Conservation (phyloP, 352 stramenopile genomes). For the Phytopythium sindhum region DNA sequence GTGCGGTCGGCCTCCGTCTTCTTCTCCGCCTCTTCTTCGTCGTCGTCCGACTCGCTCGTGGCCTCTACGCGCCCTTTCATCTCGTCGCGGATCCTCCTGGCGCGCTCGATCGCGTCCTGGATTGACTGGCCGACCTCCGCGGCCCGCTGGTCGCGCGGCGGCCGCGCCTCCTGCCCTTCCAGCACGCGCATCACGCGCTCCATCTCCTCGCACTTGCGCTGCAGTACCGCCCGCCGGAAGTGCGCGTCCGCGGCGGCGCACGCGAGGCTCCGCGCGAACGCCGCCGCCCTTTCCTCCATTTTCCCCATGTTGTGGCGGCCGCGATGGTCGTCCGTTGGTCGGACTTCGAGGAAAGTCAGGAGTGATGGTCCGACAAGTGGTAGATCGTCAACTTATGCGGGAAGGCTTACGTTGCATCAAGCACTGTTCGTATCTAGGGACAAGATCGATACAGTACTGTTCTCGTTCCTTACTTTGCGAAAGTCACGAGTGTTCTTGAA, state of each 20-base stretch:
- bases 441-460: not conserved
- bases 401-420: not conserved
- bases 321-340: not conserved
- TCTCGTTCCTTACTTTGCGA: not conserved
- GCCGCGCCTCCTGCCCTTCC: conserved; percentile 10
- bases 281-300: conserved; percentile 7
- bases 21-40: conserved; percentile 2
- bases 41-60: not conserved
- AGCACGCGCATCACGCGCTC: conserved; percentile 25
- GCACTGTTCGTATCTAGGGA: not conserved
- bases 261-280: conserved; percentile 17
- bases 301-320: not conserved
- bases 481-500: not conserved
- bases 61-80: not conserved
- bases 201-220: conserved; percentile 37
- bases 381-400: not conserved
- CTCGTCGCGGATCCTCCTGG: conserved; percentile 26
- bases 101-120: conserved; percentile 42
- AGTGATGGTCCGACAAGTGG: not conserved
- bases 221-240: conserved; percentile 27
- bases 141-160: conserved; percentile 10
- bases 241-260: conserved; percentile 30
- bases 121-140: conserved; percentile 34
- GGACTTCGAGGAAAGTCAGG: too few species aligned
- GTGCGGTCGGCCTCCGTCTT: not conserved